phyloP scores from a whole-genome alignment of 495 filamentous ascomycete genomes.

The Neurospora sublineolata region DNA sequence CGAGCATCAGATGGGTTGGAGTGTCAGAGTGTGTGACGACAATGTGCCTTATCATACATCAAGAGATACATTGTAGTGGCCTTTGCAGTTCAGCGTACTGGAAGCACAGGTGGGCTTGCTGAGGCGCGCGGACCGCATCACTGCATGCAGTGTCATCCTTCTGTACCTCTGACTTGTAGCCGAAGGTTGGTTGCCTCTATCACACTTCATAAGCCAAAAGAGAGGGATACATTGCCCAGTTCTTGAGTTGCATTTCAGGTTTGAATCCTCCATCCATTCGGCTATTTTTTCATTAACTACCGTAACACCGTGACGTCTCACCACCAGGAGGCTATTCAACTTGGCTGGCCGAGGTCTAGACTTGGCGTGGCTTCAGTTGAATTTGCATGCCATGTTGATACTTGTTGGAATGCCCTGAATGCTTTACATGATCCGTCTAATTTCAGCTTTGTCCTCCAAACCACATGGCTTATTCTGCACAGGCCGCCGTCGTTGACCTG shows the following conservation, averaged over 20 bases:
- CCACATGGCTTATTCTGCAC: neutral
- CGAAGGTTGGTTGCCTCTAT: neutral
- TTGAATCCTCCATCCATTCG: neutral
- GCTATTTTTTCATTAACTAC: neutral
- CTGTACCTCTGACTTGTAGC: neutral
- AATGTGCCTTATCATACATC: neutral
- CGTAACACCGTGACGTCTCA: neutral
- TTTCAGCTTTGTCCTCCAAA: neutral
- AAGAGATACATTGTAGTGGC: neutral
- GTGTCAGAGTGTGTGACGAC: neutral
- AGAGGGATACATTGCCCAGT: neutral
- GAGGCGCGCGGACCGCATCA: neutral
- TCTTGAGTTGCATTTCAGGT: neutral
- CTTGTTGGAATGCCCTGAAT: neutral
- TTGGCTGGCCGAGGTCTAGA: neutral
- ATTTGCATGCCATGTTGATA: neutral
- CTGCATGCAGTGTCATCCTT: neutral
- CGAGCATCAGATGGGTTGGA: neutral
- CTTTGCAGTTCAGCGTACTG: neutral
- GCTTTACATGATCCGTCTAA: neutral
- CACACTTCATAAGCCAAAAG: neutral
- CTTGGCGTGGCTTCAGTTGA: neutral
- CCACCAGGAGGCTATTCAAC: neutral
- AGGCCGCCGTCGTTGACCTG: neutral
- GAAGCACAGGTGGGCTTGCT: neutral